These are phyloP conservation scores for Adansonia gregorii DNA, from an alignment of 441 rosid genomes.

Conservation along the genomic window DNA sequence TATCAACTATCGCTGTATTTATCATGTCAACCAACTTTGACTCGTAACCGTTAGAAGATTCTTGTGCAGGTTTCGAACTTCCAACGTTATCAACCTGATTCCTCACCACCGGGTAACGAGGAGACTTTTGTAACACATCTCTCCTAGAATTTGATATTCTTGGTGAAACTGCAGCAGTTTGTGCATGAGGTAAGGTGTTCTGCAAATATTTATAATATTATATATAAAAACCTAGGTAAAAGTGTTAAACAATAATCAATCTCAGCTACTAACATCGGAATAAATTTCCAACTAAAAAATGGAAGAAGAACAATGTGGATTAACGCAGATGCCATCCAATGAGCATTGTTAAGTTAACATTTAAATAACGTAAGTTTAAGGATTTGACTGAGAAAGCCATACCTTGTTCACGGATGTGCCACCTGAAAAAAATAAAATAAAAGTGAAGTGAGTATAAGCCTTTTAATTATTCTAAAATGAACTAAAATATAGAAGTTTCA, in stretches of 20 bases:
- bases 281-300: not conserved
- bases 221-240: conserved; percentile 6
- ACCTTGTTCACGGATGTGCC: conserved; percentile 68
- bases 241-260: conserved; percentile 21
- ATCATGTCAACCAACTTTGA: conserved; percentile 84
- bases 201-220: conserved; percentile 40
- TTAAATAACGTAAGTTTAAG: not conserved
- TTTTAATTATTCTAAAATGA: not conserved
- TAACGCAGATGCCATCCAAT: conserved; percentile 3
- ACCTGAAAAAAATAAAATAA: conserved; percentile 41
- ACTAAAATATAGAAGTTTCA: not conserved
- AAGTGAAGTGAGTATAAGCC: not conserved
- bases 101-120: conserved; percentile 36
- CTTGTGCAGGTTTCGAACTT: conserved; percentile 54
- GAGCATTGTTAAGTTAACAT: conserved; percentile 1
- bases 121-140: conserved; percentile 40
- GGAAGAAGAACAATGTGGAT: not conserved
- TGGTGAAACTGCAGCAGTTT: conserved; percentile 57
- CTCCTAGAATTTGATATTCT: conserved; percentile 47
- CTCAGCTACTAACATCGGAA: not conserved
- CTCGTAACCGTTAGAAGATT: conserved; percentile 62
- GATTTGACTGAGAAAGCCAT: conserved; percentile 4
- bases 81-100: conserved; percentile 46
- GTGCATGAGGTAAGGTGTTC: conserved; percentile 53
- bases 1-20: conserved; percentile 83